A percentile compares a stretch with the other conserved stretches of the same genome.
These are phyloP conservation scores for Colletotrichum sp. DNA, from an alignment of 2,329 filamentous ascomycete genomes.

Conservation along the genomic window DNA sequence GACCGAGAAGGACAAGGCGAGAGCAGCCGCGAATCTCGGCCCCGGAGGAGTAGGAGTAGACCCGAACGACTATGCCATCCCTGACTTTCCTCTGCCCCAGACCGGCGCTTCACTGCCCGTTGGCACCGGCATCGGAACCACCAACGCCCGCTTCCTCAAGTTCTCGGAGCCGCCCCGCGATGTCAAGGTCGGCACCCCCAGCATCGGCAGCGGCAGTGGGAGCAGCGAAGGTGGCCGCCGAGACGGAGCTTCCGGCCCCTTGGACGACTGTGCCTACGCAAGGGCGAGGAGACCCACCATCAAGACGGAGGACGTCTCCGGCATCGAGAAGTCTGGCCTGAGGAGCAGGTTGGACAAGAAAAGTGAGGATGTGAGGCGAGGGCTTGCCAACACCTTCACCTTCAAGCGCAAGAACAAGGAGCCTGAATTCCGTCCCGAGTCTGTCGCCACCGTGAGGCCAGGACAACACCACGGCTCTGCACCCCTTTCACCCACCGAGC, in stretches of 20 bases:
- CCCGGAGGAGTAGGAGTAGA: constrained; percentile 25
- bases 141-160: constrained; percentile 50
- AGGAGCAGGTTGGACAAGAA: constrained; percentile 58
- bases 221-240: constrained; percentile 39
- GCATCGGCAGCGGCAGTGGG: constrained; percentile 43
- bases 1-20: constrained; percentile 41
- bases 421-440: constrained; percentile 36
- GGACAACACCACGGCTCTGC: not conserved
- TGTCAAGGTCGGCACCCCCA: constrained; percentile 28
- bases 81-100: constrained; percentile 40
- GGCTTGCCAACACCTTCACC: constrained; percentile 57
- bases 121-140: constrained; percentile 45
- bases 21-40: constrained; percentile 39
- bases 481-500: constrained; percentile 11
- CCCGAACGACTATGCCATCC: constrained; percentile 40
- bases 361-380: constrained; percentile 59
- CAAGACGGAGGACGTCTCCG: constrained; percentile 55
- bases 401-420: constrained; percentile 56
- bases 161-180: constrained; percentile 46
- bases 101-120: constrained; percentile 35
- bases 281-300: constrained; percentile 47
- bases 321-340: constrained; percentile 61
- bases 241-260: constrained; percentile 31
- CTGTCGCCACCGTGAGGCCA: constrained; percentile 41
- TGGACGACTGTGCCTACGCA: constrained; percentile 50